Evolutionary conservation across 371 early-diverging fungal species (phyloP), one percentile per base, ranked within the genome.

Genomic region (Gilbertella persicaria): DNA sequence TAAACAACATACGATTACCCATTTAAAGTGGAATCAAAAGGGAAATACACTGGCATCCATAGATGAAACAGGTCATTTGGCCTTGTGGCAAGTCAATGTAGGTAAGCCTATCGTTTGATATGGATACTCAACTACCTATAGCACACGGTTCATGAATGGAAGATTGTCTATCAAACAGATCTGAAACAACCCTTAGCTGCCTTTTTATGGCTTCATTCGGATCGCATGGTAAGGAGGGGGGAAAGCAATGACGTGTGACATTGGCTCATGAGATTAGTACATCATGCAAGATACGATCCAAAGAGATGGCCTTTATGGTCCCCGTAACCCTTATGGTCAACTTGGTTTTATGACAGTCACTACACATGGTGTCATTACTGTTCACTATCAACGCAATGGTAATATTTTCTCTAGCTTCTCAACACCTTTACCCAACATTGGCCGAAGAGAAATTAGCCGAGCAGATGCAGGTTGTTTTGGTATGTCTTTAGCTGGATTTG

Each of bases 241-340:
- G n/a, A n/a, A n/a, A n/a, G n/a, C n/a, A n/a, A n/a, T n/a, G n/a
- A n/a, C n/a, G n/a, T n/a, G n/a, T n/a, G n/a, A n/a, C n/a, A n/a
- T n/a, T n/a, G n/a, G n/a, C n/a, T n/a, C n/a, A n/a, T 37, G 19
- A 0, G 10, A 23, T 0, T 60, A 71, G 63, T 57, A 60, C 55
- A 33, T 45, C 6, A n/a, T 44, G 17, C 36, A 53, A 38, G 50
- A 59, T 13, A 53, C 58, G 1, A 51, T 67, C 20, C 39, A 38
- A 10, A 51, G 66, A 2, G 59, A 64, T 19, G 48, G 46, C 8
- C 35, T 66, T 0, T 6, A 44, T 16, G 73, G 73, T 4, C 71
- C 73, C n/a, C 58, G 73, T n/a, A 78, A 74, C 40, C 73, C 75
- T 0, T 72, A 64, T 36, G 78, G 78, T 3, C 58, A 72, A 23